phyloP scores from a whole-genome alignment of 2,329 filamentous ascomycete genomes.

The Cytospora mali region DNA sequence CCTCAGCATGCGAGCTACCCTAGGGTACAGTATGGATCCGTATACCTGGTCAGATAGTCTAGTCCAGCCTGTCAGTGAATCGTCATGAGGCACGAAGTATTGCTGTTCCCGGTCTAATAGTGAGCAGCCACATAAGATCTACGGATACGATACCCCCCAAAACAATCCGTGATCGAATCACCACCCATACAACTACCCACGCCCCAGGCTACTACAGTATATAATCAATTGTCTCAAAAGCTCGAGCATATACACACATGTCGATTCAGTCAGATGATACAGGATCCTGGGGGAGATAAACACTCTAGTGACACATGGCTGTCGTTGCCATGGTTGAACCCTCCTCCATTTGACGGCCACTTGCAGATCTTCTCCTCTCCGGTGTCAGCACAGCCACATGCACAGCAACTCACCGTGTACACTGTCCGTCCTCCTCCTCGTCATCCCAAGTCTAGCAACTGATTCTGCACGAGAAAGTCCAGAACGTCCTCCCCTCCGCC shows the following conservation, averaged over 20 bases:
- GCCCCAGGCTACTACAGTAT: background rate
- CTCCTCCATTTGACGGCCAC: background rate
- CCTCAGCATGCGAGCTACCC: too few species aligned
- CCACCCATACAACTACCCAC: background rate
- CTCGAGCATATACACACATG: background rate
- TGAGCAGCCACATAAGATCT: background rate
- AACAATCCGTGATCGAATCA: background rate
- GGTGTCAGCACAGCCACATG: background rate
- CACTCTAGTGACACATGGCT: background rate
- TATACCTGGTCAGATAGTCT: too few species aligned
- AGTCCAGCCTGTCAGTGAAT: background rate
- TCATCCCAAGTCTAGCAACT: background rate
- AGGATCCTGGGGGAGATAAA: background rate
- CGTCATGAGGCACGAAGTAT: background rate
- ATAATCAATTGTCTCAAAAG: background rate
- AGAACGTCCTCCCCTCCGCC: too few species aligned
- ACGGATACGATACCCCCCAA: background rate
- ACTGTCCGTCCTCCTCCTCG: background rate
- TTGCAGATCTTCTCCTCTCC: background rate
- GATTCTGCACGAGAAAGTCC: background rate
- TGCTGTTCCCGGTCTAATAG: background rate
- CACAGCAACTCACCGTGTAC: background rate
- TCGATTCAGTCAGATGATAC: background rate
- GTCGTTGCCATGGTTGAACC: background rate
- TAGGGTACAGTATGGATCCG: too few species aligned